Evolutionary conservation across 441 rosid species (phyloP).

Genomic region (Lepidium campestre): DNA sequence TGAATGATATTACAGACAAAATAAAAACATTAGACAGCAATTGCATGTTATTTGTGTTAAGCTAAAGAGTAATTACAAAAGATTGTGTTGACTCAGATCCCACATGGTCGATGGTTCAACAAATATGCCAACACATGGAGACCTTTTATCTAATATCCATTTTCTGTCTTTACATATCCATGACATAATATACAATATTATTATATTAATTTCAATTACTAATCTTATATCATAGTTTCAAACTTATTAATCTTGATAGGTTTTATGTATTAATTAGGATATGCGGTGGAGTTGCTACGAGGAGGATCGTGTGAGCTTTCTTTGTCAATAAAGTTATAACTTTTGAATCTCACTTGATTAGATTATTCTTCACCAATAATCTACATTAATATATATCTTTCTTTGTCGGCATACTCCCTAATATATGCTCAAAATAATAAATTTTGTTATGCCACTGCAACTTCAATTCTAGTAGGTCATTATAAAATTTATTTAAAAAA

Average conservation of each 20-base stretch:
- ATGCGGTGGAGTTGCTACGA: constrained; percentile 18
- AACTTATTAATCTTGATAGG: not conserved
- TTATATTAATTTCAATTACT: not conserved
- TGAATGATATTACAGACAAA: not conserved
- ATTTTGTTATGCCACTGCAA: not conserved
- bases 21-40: not conserved
- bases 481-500: too few species aligned
- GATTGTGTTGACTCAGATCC: not conserved
- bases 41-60: constrained; percentile 7
- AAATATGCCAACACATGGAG: constrained; percentile 7
- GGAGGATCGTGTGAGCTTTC: constrained; percentile 17
- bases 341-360: constrained; percentile 12
- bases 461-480: not conserved
- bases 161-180: not conserved
- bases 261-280: too few species aligned
- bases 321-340: constrained; percentile 2
- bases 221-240: not conserved
- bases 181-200: not conserved
- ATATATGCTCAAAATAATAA: not conserved
- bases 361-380: not conserved
- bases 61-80: not conserved
- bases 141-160: not conserved
- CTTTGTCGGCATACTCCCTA: not conserved
- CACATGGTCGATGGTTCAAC: constrained; percentile 8
- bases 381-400: not conserved